These are phyloP conservation scores for Trichosanthes cucumerina DNA, from an alignment of 306 rosid genomes.

Conservation along the genomic window DNA sequence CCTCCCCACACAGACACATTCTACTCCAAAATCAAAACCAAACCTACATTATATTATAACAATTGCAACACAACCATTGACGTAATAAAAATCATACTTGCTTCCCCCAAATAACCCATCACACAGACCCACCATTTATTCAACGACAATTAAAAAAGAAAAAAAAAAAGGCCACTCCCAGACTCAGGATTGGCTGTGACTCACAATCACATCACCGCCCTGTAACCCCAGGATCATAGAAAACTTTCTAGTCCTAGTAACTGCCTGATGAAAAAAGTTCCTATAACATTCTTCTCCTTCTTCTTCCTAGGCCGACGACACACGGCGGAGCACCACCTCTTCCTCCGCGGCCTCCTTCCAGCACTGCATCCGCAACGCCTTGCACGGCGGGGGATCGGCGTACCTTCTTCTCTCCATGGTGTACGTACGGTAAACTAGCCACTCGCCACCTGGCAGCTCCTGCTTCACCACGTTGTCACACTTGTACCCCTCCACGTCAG, in stretches of 20 bases:
- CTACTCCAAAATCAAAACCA: background rate
- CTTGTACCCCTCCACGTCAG: slow-evolving; percentile 37
- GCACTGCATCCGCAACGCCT: background rate
- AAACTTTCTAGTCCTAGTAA: background rate
- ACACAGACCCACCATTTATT: background rate
- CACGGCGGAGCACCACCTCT: slow-evolving; percentile 16
- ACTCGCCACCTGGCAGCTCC: slow-evolving; percentile 32
- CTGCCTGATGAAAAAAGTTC: background rate
- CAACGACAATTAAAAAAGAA: too few species aligned
- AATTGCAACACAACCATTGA: background rate
- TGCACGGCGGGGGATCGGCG: background rate
- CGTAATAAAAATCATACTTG: background rate
- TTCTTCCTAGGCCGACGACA: background rate
- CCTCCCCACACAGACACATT: too few species aligned
- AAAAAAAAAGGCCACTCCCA: background rate
- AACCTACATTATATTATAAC: background rate
- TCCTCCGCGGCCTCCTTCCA: slow-evolving; percentile 13
- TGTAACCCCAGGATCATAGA: background rate
- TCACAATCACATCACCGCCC: background rate
- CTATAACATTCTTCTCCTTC: too few species aligned
- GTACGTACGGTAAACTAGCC: slow-evolving; percentile 28
- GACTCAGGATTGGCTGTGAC: background rate
- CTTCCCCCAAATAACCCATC: background rate
- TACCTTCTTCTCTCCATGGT: background rate
- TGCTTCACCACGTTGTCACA: slow-evolving; percentile 31